A percentile compares a stretch with the other conserved stretches of the same genome.
Conservation (phyloP, 139 green algal genomes). For the Chlorella sp. region DNA sequence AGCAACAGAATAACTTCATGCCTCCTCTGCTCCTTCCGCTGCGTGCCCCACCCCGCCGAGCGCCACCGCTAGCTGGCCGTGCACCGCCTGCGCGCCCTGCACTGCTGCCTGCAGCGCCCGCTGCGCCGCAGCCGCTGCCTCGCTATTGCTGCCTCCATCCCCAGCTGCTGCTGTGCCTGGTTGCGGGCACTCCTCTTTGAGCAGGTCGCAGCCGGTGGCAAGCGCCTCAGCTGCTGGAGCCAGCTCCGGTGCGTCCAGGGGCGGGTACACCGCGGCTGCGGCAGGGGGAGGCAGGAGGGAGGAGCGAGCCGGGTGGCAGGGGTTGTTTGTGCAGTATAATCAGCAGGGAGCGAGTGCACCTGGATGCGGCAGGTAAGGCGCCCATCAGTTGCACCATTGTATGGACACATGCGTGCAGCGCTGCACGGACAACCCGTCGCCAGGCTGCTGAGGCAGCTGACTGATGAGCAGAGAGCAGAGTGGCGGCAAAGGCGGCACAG, state of each 20-base stretch:
- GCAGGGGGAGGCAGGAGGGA: neutral
- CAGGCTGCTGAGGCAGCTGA: no score
- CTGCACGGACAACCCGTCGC: no score
- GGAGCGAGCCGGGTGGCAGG: no score
- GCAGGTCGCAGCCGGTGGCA: slow-evolving; percentile 13
- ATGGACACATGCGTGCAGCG: no score
- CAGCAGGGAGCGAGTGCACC: no score
- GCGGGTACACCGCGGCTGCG: slow-evolving; percentile 19
- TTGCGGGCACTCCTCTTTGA: slow-evolving; percentile 9
- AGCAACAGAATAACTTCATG: no score
- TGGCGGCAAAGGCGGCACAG: no score
- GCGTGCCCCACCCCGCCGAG: neutral
- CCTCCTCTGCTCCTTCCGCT: neutral
- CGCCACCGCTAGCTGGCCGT: neutral
- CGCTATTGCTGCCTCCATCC: neutral
- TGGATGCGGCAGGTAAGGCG: no score
- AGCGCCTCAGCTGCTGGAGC: slow-evolving; percentile 1
- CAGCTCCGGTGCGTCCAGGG: slow-evolving; percentile 2
- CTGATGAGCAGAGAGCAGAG: no score
- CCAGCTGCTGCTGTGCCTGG: neutral
- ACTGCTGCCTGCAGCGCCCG: neutral
- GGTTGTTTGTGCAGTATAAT: no score
- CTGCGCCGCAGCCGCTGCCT: neutral
- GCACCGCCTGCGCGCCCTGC: neutral
- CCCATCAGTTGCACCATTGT: no score